Conservation (phyloP, 352 stramenopile species). For the Globisporangium polare region DNA sequence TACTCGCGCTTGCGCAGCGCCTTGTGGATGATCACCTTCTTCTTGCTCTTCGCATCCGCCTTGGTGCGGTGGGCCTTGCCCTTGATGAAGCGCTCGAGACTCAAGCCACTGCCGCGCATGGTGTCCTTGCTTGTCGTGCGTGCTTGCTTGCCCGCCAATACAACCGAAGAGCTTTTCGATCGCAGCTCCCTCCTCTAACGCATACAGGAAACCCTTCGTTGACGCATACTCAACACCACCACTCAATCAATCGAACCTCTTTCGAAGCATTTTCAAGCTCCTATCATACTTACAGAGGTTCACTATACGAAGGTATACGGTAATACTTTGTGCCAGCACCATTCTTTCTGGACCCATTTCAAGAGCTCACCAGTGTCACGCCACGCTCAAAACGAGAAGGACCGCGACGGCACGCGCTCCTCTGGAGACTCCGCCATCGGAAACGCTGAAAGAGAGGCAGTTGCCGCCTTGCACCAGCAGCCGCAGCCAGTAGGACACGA, state of each 20-base stretch:
- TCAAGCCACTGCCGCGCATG: conserved; percentile 77
- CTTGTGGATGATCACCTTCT: conserved; percentile 79
- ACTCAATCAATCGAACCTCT: conserved; percentile 1
- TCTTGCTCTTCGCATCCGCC: conserved; percentile 79
- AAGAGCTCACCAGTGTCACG: not conserved
- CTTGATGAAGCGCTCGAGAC: conserved; percentile 85
- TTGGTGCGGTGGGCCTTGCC: conserved; percentile 79
- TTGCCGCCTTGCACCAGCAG: conserved; percentile 83
- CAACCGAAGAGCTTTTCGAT: not conserved
- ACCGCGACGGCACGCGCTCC: conserved; percentile 41
- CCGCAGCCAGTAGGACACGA: conserved; percentile 78
- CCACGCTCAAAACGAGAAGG: conserved; percentile 54
- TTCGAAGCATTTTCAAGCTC: not conserved
- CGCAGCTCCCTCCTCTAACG: not conserved
- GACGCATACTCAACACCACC: not conserved
- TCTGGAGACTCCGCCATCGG: conserved; percentile 22
- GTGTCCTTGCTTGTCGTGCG: conserved; percentile 1
- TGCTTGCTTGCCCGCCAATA: not conserved
- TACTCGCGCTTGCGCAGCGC: conserved; percentile 74
- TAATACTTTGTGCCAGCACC: too few species aligned
- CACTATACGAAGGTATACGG: too few species aligned
- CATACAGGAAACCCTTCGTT: not conserved
- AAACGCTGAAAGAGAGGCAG: conserved; percentile 36
- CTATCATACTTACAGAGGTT: conserved; percentile 7
- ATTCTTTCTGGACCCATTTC: too few species aligned